Evolutionary conservation across 2,329 filamentous ascomycete species (phyloP).

Genomic region (Fusarium sp.): DNA sequence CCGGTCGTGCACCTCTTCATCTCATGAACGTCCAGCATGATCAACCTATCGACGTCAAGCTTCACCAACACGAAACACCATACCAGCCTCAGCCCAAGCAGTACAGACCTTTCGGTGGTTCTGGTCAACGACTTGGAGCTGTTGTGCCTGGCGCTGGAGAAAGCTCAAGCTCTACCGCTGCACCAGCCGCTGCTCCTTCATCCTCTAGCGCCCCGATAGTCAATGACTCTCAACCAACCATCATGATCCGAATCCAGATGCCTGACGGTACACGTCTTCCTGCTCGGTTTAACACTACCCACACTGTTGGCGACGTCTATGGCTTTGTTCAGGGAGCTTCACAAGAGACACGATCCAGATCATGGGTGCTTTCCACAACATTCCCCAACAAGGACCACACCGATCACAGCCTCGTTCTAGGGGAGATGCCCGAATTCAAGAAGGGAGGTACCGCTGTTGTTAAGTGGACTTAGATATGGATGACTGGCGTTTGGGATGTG

Average conservation of each 20-base stretch:
- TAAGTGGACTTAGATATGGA: slow-evolving; percentile 60
- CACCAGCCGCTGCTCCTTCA: slow-evolving; percentile 51
- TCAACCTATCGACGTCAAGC: slow-evolving; percentile 82
- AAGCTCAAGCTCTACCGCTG: slow-evolving; percentile 26
- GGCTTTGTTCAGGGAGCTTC: slow-evolving; percentile 76
- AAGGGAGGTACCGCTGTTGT: slow-evolving; percentile 74
- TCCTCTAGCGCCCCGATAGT: slow-evolving; percentile 55
- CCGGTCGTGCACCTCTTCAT: slow-evolving; percentile 80
- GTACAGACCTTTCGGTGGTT: slow-evolving; percentile 80
- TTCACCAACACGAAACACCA: slow-evolving; percentile 78
- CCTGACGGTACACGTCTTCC: slow-evolving; percentile 81
- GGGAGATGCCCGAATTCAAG: slow-evolving; percentile 74
- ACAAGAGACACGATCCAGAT: slow-evolving; percentile 65
- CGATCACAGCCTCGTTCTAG: slow-evolving; percentile 70
- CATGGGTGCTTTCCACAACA: slow-evolving; percentile 82
- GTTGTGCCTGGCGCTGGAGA: slow-evolving; percentile 73
- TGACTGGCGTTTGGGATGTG: slow-evolving; percentile 38
- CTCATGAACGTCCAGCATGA: slow-evolving; percentile 81
- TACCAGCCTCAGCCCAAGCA: slow-evolving; percentile 79
- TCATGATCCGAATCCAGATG: slow-evolving; percentile 81
- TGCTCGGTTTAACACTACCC: slow-evolving; percentile 84
- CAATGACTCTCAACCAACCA: slow-evolving; percentile 73
- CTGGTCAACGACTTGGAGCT: slow-evolving; percentile 79
- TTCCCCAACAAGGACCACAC: slow-evolving; percentile 85
- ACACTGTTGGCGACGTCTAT: slow-evolving; percentile 83